Evolutionary conservation across 1,284 basidiomycete genomes (phyloP), one percentile per base, ranked within the genome.

Genomic region (Microstroma glucosiphilum): DNA sequence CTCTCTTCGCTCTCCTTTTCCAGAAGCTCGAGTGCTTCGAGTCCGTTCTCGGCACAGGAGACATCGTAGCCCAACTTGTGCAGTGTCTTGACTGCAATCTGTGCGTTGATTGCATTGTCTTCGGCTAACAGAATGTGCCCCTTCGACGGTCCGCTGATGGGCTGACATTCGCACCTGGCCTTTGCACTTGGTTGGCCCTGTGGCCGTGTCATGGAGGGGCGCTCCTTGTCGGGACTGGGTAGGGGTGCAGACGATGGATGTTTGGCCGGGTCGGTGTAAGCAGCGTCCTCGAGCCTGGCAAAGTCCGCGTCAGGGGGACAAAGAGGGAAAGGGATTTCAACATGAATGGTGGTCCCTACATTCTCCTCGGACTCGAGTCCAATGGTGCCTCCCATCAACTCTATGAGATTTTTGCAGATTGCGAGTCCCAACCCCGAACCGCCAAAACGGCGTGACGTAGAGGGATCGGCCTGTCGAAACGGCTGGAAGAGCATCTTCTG

Each of bases 401-500:
- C 68, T 13, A 70, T 69, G 11, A 73, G 64, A 23, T 67, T 68
- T 56, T 72, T 72, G 54, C 63, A 69, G 60, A 73, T 70, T 12
- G 66, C 69, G 11, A 72, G 62, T 49, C 77, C 69, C 11, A 80
- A 64, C 69, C 77, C 71, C 0, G 70, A 71, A 19, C 71, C 71
- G 7, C 71, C 71, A 40, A 69, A 73, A 23, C 69, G 69, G 43
- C 71, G 63, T 1, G 71, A 69, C 30, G 71, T 71, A 3, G 71
- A 73, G 2, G 69, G 67, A 60, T 73, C 71, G n/a, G 71, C 71
- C 40, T 73, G 71, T 43, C 68, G 68, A 70, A 79, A 80, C 13
- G 78, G 74, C 54, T 75, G 66, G 67, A 80, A 80, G 19, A 80
- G 71, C 30, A 70, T 69, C 40, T 72, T 70, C 21, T 78, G 60